Conservation (phyloP, 768 basidiomycete genomes). For the Lepiota subincarnata region DNA sequence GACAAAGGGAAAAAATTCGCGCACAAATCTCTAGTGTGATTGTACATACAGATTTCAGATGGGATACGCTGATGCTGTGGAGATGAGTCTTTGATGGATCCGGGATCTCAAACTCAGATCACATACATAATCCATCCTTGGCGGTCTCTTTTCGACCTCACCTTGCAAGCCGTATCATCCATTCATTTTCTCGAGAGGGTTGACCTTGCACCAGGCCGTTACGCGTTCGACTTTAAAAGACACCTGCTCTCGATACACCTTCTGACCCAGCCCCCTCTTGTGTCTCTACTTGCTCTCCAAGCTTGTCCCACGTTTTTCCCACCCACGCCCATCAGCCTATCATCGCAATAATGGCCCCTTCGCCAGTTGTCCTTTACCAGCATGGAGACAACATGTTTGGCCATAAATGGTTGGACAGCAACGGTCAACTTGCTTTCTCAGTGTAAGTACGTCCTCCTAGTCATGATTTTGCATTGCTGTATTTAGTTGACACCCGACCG, state of each 20-base stretch:
- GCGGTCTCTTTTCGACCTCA: conserved; percentile 10
- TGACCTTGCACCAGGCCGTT: conserved; percentile 2
- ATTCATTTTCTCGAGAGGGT: conserved; percentile 8
- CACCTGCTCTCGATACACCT: not conserved
- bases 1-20: conserved; percentile 3
- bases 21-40: conserved; percentile 10
- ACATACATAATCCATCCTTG: conserved; percentile 12
- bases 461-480: not conserved
- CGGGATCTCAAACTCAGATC: conserved; percentile 10
- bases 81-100: conserved; percentile 12
- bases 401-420: conserved; percentile 5
- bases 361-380: conserved; percentile 7
- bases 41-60: conserved; percentile 7
- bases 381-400: conserved; percentile 8
- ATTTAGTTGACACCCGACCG: not conserved
- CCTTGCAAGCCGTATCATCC: conserved; percentile 1
- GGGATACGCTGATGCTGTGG: conserved; percentile 4
- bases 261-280: not conserved
- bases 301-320: not conserved
- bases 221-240: conserved; percentile 9
- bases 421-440: conserved; percentile 3
- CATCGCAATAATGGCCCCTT: conserved; percentile 11
- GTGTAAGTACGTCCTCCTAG: conserved; percentile 1
- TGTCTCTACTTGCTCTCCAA: not conserved
- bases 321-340: not conserved